Conservation (phyloP, 495 filamentous ascomycete species). For the Penicillium fimorum region DNA sequence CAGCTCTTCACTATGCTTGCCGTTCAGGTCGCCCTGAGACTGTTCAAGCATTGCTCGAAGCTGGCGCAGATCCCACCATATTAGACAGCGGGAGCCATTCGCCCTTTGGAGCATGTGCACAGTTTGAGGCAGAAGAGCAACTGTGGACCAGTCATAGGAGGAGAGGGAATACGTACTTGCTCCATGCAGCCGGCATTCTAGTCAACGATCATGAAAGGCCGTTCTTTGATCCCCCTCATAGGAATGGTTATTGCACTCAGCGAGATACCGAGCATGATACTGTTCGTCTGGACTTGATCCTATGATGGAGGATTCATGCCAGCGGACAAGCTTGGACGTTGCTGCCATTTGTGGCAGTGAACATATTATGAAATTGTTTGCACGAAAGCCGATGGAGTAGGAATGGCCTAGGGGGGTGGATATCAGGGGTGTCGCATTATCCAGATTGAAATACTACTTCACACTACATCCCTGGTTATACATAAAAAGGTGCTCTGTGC, state of each 20-base stretch:
- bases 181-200: no score
- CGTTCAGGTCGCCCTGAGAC: constrained; percentile 20
- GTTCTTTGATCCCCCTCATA: no score
- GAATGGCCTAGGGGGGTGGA: no score
- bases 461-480: no score
- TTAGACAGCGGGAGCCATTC: constrained; percentile 7
- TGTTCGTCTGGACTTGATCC: constrained; percentile 28
- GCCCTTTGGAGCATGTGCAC: constrained; percentile 7
- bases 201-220: no score
- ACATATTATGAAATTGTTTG: constrained; percentile 32
- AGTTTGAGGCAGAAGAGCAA: constrained; percentile 10
- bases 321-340: constrained; percentile 34
- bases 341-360: constrained; percentile 36
- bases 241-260: no score
- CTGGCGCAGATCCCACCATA: constrained; percentile 15
- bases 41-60: constrained; percentile 15
- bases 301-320: constrained; percentile 28
- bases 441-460: no score
- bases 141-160: not conserved
- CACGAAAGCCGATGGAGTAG: not conserved
- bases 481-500: no score
- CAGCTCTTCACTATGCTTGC: constrained; percentile 25
- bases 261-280: no score
- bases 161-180: no score
- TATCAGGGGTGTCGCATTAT: no score